Conservation (phyloP, 140 eudicot genomes). For the Eryngium alpinum region DNA sequence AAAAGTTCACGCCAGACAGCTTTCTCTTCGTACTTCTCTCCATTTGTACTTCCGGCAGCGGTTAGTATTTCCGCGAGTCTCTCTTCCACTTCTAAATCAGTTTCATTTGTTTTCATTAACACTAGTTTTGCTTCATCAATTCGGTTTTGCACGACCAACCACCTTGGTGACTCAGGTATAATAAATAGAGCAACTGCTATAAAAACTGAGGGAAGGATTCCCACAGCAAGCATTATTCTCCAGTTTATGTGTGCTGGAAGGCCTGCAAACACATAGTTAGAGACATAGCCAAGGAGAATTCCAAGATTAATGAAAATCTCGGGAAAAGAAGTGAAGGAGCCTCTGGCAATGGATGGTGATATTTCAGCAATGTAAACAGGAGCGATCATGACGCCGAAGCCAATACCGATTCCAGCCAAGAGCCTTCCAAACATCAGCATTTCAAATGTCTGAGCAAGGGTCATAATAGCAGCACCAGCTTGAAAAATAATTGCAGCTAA, state of each 20-base stretch:
- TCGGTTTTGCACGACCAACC: slow-evolving; percentile 81
- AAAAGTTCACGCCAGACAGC: slow-evolving; percentile 76
- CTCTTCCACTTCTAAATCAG: slow-evolving; percentile 56
- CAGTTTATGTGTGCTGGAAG: slow-evolving; percentile 53
- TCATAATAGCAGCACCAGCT: slow-evolving; percentile 67
- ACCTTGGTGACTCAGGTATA: slow-evolving; percentile 91
- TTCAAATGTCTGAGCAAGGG: slow-evolving; percentile 62
- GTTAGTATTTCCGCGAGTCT: slow-evolving; percentile 62
- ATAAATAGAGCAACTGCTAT: slow-evolving; percentile 60
- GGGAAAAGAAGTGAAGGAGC: slow-evolving; percentile 84
- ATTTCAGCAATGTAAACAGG: slow-evolving; percentile 90
- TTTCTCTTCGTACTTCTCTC: slow-evolving; percentile 51
- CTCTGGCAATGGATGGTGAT: slow-evolving; percentile 62
- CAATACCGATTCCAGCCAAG: slow-evolving; percentile 73
- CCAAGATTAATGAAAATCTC: slow-evolving; percentile 82
- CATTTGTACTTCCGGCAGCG: slow-evolving; percentile 50
- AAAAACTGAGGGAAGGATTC: slow-evolving; percentile 70
- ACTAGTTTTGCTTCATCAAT: slow-evolving; percentile 60
- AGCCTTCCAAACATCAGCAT: slow-evolving; percentile 67
- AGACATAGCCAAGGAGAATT: slow-evolving; percentile 75
- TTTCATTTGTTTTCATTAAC: slow-evolving; percentile 49
- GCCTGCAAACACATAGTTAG: slow-evolving; percentile 79
- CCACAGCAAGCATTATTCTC: slow-evolving; percentile 87
- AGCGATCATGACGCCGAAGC: slow-evolving; percentile 79
- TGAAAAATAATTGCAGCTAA: slow-evolving; percentile 73